Evolutionary conservation across 192 early-diverging fungal genomes (phyloP).

Genomic region (Coemansia sp.): DNA sequence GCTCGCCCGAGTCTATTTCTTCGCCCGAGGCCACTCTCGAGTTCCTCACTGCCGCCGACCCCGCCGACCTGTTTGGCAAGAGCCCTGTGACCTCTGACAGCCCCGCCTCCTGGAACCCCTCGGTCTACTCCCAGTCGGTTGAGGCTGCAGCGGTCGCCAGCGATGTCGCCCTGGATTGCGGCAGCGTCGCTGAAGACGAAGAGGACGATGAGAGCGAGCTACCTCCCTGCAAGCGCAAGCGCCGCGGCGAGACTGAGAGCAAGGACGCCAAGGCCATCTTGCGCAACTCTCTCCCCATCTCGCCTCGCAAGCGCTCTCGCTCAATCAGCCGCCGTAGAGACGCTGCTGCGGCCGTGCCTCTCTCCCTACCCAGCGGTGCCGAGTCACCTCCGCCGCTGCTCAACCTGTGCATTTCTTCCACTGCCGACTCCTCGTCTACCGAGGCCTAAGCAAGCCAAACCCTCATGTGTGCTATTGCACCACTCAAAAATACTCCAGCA

Average conservation of each 20-base stretch:
- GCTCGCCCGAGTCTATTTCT: constrained; percentile 34
- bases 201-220: constrained; percentile 29
- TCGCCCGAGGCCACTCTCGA: constrained; percentile 39
- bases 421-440: constrained; percentile 3
- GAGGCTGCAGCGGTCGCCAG: background rate
- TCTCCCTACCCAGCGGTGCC: constrained; percentile 2
- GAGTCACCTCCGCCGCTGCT: constrained; percentile 16
- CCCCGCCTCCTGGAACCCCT: constrained; percentile 24
- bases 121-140: background rate
- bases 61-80: constrained; percentile 46
- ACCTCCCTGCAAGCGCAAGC: constrained; percentile 56
- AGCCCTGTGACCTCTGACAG: constrained; percentile 23
- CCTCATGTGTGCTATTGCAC: background rate
- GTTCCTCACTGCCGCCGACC: constrained; percentile 32
- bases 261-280: constrained; percentile 35
- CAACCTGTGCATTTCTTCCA: constrained; percentile 5
- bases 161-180: background rate
- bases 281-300: constrained; percentile 33
- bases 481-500: constrained; percentile 6
- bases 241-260: constrained; percentile 35
- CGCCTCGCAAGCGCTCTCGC: constrained; percentile 55
- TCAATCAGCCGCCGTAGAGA: constrained; percentile 26
- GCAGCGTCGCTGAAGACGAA: constrained; percentile 1
- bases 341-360: constrained; percentile 35
- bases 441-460: constrained; percentile 4